Evolutionary conservation across 2,329 filamentous ascomycete species (phyloP), one percentile per base, ranked within the genome.

Genomic region (Rutstroemia sp.): DNA sequence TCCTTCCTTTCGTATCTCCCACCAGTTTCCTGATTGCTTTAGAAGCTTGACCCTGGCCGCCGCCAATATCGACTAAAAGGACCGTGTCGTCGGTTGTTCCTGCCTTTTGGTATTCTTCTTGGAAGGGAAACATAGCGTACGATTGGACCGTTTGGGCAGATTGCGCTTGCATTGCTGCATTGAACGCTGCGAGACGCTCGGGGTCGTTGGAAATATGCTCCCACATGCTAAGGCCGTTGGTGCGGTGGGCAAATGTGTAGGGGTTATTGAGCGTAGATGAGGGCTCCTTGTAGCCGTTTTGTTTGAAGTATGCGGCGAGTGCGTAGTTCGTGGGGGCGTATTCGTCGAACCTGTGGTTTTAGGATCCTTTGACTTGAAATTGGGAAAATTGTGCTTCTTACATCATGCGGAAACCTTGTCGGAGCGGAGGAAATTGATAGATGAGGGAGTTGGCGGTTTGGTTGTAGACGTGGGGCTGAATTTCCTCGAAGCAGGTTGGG

Each of bases 11-110:
- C 2, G 75, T 55, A 30, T 65, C 49, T 3, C 71, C 70, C 49
- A 67, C 69, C 23, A 63, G 65, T 19, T 63, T 58, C 40, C 63
- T 67, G 7, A 76, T 63, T 4, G 63, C 59, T 4, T 63, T 61
- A 16, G 68, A 68, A 48, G 73, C 70, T n/a, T 75, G 71, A 1
- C 74, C 74, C 7, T 66, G 63, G 1, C 69, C 70, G 39, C 74
- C 73, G 9, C 73, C 73, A 10, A 76, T 64, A 57, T 76, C 72
- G 2, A 76, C 72, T 45, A 74, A 23, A 48, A 65, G 44, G 5
- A 69, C 66, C 17, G 60, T 65, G 14, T 62, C 60, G 30, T 66
- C 58, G 16, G 48, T 59, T 2, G 59, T 63, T 34, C 61, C 51
- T 4, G 62, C 17, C 48, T 58, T 56, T 14, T 47, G 58, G 5